Percentiles rank a stretch among this genome's conserved stretches.
Conservation (phyloP, 352 stramenopile species). For the Thalassiosira livingstoniorum region DNA sequence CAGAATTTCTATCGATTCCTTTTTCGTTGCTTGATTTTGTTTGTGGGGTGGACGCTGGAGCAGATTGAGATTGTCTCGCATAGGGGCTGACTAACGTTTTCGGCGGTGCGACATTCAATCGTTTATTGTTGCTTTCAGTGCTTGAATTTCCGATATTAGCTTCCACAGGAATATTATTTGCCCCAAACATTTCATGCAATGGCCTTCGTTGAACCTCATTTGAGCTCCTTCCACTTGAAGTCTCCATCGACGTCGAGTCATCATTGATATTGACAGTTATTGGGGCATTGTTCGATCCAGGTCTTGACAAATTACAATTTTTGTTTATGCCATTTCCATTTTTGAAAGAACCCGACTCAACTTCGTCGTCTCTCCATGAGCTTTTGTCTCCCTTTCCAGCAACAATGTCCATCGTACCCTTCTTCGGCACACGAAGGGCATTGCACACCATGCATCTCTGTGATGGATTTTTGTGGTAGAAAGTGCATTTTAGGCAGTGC, state of each 20-base stretch:
- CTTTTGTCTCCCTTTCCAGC: constrained; percentile 16
- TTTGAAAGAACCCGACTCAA: no score
- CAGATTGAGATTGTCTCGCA: neutral
- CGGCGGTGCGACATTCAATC: neutral
- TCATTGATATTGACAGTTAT: neutral
- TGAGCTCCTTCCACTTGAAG: neutral
- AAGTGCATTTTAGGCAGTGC: constrained; percentile 61
- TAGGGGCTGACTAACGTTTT: neutral
- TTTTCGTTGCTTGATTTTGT: neutral
- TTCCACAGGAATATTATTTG: neutral
- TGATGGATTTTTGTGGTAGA: constrained; percentile 36
- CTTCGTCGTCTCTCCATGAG: neutral
- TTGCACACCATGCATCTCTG: constrained; percentile 62
- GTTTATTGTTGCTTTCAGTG: neutral
- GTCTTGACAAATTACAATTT: neutral
- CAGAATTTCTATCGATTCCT: neutral
- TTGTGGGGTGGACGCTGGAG: neutral
- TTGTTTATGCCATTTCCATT: neutral
- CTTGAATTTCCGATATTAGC: neutral
- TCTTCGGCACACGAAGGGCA: constrained; percentile 37
- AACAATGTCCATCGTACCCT: constrained; percentile 81
- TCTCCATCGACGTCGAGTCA: neutral
- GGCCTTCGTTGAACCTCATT: neutral
- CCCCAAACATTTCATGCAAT: neutral
- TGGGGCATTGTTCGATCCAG: neutral